Base-by-base conservation (phyloP, 2,329 filamentous ascomycete species). In the Trichoderma hamatum region DNA sequence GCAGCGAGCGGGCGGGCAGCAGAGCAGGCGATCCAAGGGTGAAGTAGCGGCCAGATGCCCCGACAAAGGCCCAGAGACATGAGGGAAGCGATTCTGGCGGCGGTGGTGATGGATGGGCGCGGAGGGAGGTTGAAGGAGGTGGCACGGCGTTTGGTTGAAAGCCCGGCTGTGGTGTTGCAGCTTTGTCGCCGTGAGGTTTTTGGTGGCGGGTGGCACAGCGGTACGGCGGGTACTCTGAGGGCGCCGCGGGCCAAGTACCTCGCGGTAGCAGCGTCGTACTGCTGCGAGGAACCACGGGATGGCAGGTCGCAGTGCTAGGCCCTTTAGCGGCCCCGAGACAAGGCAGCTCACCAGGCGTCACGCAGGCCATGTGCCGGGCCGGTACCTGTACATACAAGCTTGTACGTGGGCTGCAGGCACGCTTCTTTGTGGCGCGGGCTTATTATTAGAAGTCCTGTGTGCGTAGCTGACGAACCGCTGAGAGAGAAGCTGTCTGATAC, bases 21-120 rank as follows among this genome's bases (percentile, higher is more conserved):
- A 67, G 43, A 52, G 56, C 60, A 52, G 68, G 49, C 63, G 59
- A 70, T 69, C 43, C 39, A 56, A 59, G 46, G 56, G 30, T 55
- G 56, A 70, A 59, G 28, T 58, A 70, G 59, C 69, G 39, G 64
- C 69, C 69, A 70, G 51, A 39, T 68, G 65, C 65, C 64, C 58
- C 65, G 46, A 59, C 49, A 21, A 54, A 30, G 62, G 58, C 52
- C 52, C 54, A 70, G 58, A 68, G 64, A 64, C 64, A 70, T 70
- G 69, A 69, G 69, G 69, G 58, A 68, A 62, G 58, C 65, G 65
- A 62, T 61, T 61, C 65, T 26, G 52, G 58, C n/a, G 68, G 46
- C 58, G n/a, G 43, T 28, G 14, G 30, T 39, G 63, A 58, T 43
- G 63, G 54, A 13, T 9, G 28, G 58, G 62, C 54, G 62, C 51